A percentile compares a stretch with the other conserved stretches of the same genome.
phyloP scores from a whole-genome alignment of 108 stramenopile species.

The Conticribra guillardii region DNA sequence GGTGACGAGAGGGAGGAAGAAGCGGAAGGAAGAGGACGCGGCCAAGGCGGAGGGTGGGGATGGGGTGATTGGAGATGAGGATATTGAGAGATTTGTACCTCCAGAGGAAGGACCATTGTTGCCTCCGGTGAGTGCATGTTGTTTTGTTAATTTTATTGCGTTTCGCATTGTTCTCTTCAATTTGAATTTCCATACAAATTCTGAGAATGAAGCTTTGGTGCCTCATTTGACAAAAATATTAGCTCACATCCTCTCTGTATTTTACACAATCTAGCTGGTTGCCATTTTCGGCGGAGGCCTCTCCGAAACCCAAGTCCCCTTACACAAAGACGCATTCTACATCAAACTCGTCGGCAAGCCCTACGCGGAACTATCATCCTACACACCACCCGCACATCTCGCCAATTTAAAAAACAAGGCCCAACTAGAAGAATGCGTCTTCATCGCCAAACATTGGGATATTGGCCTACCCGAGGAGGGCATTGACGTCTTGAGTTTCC shows the following conservation, averaged over 20 bases:
- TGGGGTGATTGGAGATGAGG: slow-evolving; percentile 7
- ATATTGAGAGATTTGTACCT: slow-evolving; percentile 17
- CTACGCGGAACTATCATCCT: slow-evolving; percentile 11
- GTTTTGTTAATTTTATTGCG: not conserved
- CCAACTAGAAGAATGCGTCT: slow-evolving; percentile 33
- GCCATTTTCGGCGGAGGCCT: slow-evolving; percentile 23
- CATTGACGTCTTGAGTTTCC: slow-evolving; percentile 33
- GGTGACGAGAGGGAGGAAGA: slow-evolving; percentile 19
- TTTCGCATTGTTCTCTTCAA: not conserved
- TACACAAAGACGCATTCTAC: slow-evolving; percentile 31
- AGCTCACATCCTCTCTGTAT: too few species aligned
- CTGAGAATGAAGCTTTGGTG: too few species aligned
- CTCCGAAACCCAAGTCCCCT: slow-evolving; percentile 9
- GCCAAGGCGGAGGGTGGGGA: not conserved
- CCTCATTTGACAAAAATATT: too few species aligned
- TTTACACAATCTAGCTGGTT: not conserved
- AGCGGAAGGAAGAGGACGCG: slow-evolving; percentile 18
- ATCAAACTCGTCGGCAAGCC: slow-evolving; percentile 7
- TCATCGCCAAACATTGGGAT: slow-evolving; percentile 41
- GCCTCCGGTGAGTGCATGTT: slow-evolving; percentile 12
- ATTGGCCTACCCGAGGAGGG: slow-evolving; percentile 24
- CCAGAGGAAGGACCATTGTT: slow-evolving; percentile 26
- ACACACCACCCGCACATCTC: slow-evolving; percentile 12
- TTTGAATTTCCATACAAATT: not conserved
- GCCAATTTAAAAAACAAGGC: slow-evolving; percentile 28